Conservation (phyloP, 768 basidiomycete species). For the Holtermanniella nyarrowii region DNA sequence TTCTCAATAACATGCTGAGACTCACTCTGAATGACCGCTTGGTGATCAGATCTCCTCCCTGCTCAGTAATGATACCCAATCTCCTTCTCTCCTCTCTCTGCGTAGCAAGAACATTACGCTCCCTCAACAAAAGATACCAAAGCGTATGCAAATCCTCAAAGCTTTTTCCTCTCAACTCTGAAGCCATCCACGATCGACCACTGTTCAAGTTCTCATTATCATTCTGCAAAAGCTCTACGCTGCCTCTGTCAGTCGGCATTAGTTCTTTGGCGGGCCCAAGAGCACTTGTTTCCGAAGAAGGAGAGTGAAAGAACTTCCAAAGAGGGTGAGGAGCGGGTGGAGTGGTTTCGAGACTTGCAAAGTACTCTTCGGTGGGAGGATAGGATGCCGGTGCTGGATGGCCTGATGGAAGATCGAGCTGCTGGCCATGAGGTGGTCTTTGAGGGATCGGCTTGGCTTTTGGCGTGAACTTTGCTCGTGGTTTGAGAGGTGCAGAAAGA, state of each 20-base stretch:
- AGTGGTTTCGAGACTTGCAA: slow-evolving; percentile 6
- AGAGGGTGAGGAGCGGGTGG: slow-evolving; percentile 23
- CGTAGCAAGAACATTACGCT: slow-evolving; percentile 80
- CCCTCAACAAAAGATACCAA: slow-evolving; percentile 83
- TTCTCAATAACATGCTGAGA: not conserved
- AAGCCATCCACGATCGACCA: slow-evolving; percentile 70
- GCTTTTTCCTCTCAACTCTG: slow-evolving; percentile 77
- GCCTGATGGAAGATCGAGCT: slow-evolving; percentile 18
- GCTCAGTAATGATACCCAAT: slow-evolving; percentile 41
- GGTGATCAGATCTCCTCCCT: slow-evolving; percentile 30
- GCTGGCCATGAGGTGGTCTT: slow-evolving; percentile 22
- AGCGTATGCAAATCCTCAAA: slow-evolving; percentile 88
- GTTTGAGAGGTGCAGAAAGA: not conserved
- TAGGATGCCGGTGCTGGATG: slow-evolving; percentile 22
- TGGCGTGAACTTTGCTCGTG: slow-evolving; percentile 15
- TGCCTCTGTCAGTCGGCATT: slow-evolving; percentile 16
- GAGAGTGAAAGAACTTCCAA: slow-evolving; percentile 38
- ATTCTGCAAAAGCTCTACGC: slow-evolving; percentile 15
- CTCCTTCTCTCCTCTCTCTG: slow-evolving; percentile 70
- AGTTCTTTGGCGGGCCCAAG: slow-evolving; percentile 2
- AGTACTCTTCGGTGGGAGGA: slow-evolving; percentile 21
- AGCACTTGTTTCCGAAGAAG: slow-evolving; percentile 6
- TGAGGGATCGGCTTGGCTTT: slow-evolving; percentile 23
- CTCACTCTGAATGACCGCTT: slow-evolving; percentile 35
- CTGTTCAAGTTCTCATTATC: slow-evolving; percentile 20